Conservation (phyloP, 2,329 filamentous ascomycete species). For the Clonostachys rosea region DNA sequence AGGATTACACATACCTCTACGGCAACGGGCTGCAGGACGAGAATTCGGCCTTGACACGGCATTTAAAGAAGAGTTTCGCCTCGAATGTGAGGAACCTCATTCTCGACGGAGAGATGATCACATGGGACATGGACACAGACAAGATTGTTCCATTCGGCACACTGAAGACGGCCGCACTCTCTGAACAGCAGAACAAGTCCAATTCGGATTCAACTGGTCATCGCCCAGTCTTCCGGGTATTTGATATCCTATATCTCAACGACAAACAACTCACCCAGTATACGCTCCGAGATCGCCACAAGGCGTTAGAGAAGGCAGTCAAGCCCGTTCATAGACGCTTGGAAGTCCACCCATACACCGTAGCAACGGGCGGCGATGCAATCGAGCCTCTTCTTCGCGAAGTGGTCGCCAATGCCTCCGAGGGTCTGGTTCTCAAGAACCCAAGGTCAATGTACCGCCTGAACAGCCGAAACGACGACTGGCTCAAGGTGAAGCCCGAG, state of each 20-base stretch:
- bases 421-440: conserved; percentile 92
- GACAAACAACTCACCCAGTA: conserved; percentile 75
- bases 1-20: conserved; percentile 94
- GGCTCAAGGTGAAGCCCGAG: conserved; percentile 98
- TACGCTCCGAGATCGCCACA: conserved; percentile 73
- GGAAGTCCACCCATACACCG: conserved; percentile 72
- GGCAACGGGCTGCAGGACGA: conserved; percentile 72
- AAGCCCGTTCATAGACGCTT: conserved; percentile 68
- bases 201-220: conserved; percentile 43
- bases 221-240: conserved; percentile 77
- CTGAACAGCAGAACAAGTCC: conserved; percentile 61
- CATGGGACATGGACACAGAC: conserved; percentile 85
- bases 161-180: conserved; percentile 83
- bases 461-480: conserved; percentile 89
- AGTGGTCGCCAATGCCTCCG: conserved; percentile 81
- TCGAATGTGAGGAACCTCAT: conserved; percentile 80
- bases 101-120: conserved; percentile 97
- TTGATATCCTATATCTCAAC: conserved; percentile 90
- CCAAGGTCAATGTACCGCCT: conserved; percentile 81
- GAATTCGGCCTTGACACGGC: conserved; percentile 72
- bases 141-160: conserved; percentile 87
- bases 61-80: conserved; percentile 73
- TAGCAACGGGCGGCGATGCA: conserved; percentile 61
- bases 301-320: conserved; percentile 69
- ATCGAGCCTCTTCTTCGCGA: conserved; percentile 77